Percentiles rank a stretch among this genome's conserved stretches.
Evolutionary conservation across 352 stramenopile genomes (phyloP).

Genomic region (Plasmopara muralis): DNA sequence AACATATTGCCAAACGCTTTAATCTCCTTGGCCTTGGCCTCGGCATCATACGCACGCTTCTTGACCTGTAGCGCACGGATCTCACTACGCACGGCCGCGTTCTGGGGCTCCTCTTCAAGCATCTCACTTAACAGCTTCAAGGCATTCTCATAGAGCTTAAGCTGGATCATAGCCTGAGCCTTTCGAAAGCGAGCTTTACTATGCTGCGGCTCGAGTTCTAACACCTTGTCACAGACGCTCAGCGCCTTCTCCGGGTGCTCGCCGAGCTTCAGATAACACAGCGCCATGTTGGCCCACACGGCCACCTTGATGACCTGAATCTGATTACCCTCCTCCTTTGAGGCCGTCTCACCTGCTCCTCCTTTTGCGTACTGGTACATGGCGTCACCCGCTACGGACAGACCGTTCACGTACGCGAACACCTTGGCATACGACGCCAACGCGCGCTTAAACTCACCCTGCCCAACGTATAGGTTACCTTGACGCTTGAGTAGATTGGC

Average conservation of each 20-base stretch:
- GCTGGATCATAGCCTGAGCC: slow-evolving; percentile 59
- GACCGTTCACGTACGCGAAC: slow-evolving; percentile 77
- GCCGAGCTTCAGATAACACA: slow-evolving; percentile 73
- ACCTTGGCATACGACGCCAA: slow-evolving; percentile 63
- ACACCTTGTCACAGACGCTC: slow-evolving; percentile 65
- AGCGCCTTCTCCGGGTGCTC: slow-evolving; percentile 42
- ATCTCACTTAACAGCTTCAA: slow-evolving; percentile 47
- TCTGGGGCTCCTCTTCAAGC: slow-evolving; percentile 59
- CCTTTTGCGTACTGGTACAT: slow-evolving; percentile 68
- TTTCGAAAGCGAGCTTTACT: slow-evolving; percentile 80
- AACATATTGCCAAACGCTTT: slow-evolving; percentile 72
- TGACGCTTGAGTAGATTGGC: slow-evolving; percentile 73
- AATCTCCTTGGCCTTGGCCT: slow-evolving; percentile 49
- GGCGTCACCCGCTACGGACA: slow-evolving; percentile 64
- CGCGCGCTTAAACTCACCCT: slow-evolving; percentile 52
- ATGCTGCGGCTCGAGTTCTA: slow-evolving; percentile 53
- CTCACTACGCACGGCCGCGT: slow-evolving; percentile 54
- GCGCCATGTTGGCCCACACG: slow-evolving; percentile 74
- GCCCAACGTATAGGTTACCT: slow-evolving; percentile 63
- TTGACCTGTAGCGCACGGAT: slow-evolving; percentile 42
- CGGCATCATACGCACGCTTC: slow-evolving; percentile 54
- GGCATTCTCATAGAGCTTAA: slow-evolving; percentile 49
- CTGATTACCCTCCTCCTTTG: slow-evolving; percentile 36
- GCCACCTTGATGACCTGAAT: slow-evolving; percentile 68
- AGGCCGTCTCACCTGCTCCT: slow-evolving; percentile 43